Base-by-base conservation (phyloP, 441 rosid species). In the Rhodomyrtus psidioides region DNA sequence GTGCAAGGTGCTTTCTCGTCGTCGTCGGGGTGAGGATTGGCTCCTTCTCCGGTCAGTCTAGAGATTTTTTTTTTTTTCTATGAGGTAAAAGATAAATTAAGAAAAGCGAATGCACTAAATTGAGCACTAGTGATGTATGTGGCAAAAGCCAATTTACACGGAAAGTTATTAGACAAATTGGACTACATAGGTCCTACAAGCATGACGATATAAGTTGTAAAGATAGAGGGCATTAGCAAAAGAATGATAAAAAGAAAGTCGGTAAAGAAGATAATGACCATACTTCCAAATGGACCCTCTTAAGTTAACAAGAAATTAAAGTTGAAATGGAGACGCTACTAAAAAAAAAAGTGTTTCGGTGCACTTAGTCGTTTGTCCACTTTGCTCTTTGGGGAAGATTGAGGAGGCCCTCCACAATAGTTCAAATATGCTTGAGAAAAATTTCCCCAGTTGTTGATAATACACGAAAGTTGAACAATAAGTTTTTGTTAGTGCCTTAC, bases 171-270 rank as follows among this genome's bases (percentile, higher is more conserved):
- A 46, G 46, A 49, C 55, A 49, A 81, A 59, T 46, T 24, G 82
- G 74, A 39, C 49, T 39, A 21, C 79, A 39, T 10, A 12, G 84
- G 84, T 59, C 89, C 91, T 79, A 82, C 91, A 83, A 83, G 44
- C 60, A 60, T 62, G 84, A 84, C 89, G 23, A 70, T 44, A 81
- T 39, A 42, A 81, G 87, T 84, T 82, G 90, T 60, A 88, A 89
- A 90, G 90, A 55, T 65, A 39, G 85, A 85, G 81, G 42, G 56
- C 79, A 89, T 85, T 86, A 70, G 15, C 23, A 84, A 82, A 81
- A 44, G 82, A 57, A 79, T 53, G 27, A 70, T 12, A 55, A 21
- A 84, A 84, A 84, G 75, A 84, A 84, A 84, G 75, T 34, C 39
- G 5, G 49, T 21, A 39, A 70, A 70, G 44, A 39, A 70, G 49